phyloP scores from a whole-genome alignment of 2,329 filamentous ascomycete species.

The Clarireedia hainanense region DNA sequence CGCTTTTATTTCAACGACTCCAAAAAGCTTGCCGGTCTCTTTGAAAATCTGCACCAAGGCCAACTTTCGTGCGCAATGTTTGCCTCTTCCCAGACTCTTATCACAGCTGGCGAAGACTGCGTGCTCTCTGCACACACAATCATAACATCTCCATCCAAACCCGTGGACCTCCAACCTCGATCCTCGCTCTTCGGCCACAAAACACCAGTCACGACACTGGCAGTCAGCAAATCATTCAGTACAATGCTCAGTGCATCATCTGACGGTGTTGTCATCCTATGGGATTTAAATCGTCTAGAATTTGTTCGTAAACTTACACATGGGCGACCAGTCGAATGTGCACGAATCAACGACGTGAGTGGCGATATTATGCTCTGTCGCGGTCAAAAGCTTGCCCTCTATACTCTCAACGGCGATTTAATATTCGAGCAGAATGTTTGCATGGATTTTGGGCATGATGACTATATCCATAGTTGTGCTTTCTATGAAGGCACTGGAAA shows the following conservation, averaged over 20 bases:
- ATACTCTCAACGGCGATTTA: conserved; percentile 79
- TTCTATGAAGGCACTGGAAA: conserved; percentile 92
- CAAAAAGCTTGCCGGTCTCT: conserved; percentile 76
- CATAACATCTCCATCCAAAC: conserved; percentile 51
- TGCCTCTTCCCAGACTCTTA: conserved; percentile 80
- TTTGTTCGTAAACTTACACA: conserved; percentile 70
- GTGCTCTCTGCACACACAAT: conserved; percentile 81
- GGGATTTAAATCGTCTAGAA: conserved; percentile 87
- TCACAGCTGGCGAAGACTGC: conserved; percentile 89
- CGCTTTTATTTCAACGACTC: conserved; percentile 84
- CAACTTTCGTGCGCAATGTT: conserved; percentile 79
- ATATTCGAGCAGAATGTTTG: conserved; percentile 79
- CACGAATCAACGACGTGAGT: conserved; percentile 80
- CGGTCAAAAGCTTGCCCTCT: conserved; percentile 66
- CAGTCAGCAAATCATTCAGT: conserved; percentile 81
- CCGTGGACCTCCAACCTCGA: conserved; percentile 70
- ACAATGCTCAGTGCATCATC: conserved; percentile 76
- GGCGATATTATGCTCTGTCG: conserved; percentile 85
- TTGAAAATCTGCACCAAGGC: conserved; percentile 88
- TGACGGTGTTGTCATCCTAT: conserved; percentile 78
- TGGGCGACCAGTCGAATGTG: conserved; percentile 58
- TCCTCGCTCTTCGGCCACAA: conserved; percentile 88
- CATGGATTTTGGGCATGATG: conserved; percentile 49
- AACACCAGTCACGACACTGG: conserved; percentile 70
- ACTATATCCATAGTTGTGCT: conserved; percentile 72